Evolutionary conservation across 2,329 filamentous ascomycete genomes (phyloP).

Genomic region (Whalleya microplaca): DNA sequence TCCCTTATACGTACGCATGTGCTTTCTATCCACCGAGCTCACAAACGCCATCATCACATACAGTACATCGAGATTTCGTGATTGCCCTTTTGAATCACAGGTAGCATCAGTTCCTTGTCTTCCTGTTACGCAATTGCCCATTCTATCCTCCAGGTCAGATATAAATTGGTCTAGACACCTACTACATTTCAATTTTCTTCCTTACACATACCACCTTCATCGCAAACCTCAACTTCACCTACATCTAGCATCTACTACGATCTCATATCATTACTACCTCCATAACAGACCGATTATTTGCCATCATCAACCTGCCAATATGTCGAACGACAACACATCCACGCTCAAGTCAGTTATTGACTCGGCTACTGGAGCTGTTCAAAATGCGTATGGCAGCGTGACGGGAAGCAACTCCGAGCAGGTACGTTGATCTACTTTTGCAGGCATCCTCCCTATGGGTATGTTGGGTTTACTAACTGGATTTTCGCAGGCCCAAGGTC

Average conservation of each 20-base stretch:
- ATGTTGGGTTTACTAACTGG: constrained; percentile 4
- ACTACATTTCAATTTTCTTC: background rate
- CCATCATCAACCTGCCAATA: constrained; percentile 34
- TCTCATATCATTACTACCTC: constrained; percentile 29
- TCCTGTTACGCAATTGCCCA: constrained; percentile 3
- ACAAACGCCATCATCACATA: constrained; percentile 20
- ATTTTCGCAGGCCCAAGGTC: constrained; percentile 55
- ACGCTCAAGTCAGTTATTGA: constrained; percentile 80
- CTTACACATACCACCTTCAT: background rate
- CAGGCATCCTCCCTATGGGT: no score
- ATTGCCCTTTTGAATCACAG: constrained; percentile 10
- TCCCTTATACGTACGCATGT: background rate
- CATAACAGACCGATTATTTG: no score
- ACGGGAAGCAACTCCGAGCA: constrained; percentile 74
- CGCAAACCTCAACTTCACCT: background rate
- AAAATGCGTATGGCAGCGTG: constrained; percentile 71
- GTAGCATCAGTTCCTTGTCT: constrained; percentile 6
- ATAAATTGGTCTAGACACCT: constrained; percentile 9
- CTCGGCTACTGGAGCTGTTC: constrained; percentile 71
- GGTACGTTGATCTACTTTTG: no score
- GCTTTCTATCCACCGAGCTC: constrained; percentile 4
- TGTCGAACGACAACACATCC: constrained; percentile 61
- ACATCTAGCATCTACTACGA: constrained; percentile 3
- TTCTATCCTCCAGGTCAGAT: background rate
- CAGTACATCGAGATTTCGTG: constrained; percentile 22